These are phyloP conservation scores for Eucalyptus rudis DNA, from an alignment of 345 rosid genomes.

Conservation along the genomic window DNA sequence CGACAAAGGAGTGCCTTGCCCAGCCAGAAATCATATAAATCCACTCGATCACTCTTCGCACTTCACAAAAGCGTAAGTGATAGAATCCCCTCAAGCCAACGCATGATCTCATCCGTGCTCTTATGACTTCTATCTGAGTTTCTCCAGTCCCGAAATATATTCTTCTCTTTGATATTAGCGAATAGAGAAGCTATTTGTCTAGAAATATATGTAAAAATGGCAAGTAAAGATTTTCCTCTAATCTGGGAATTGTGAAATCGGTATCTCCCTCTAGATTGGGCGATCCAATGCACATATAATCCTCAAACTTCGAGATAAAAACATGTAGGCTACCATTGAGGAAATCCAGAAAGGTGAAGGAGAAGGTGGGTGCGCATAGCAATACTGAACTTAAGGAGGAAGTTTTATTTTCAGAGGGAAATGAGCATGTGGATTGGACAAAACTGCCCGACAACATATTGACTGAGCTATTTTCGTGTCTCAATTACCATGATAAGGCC, in stretches of 20 bases:
- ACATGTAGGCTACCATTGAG: no score
- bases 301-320: slow-evolving; percentile 35
- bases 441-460: rapidly evolving
- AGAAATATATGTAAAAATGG: slow-evolving; percentile 38
- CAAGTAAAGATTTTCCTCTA: slow-evolving; percentile 48
- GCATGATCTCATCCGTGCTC: slow-evolving; percentile 40
- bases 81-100: slow-evolving; percentile 65
- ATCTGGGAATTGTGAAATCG: slow-evolving; percentile 19
- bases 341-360: no score
- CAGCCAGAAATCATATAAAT: slow-evolving; percentile 64
- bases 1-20: slow-evolving; percentile 59
- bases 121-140: slow-evolving; percentile 19
- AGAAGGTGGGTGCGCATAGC: no score
- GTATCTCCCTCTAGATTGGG: slow-evolving; percentile 40
- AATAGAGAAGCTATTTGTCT: slow-evolving; percentile 44
- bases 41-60: slow-evolving; percentile 61
- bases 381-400: no score
- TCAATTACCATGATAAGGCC: no score
- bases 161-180: slow-evolving; percentile 26
- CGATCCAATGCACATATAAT: slow-evolving; percentile 55
- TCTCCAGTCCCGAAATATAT: slow-evolving; percentile 41
- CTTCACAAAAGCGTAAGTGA: slow-evolving; percentile 52
- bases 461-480: rapidly evolving
- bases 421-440: no score
- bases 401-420: no score